Percentiles rank a stretch among this genome's conserved stretches.
Evolutionary conservation across 2,329 filamentous ascomycete genomes (phyloP).

Genomic region (Nothomitra cinnamomea): DNA sequence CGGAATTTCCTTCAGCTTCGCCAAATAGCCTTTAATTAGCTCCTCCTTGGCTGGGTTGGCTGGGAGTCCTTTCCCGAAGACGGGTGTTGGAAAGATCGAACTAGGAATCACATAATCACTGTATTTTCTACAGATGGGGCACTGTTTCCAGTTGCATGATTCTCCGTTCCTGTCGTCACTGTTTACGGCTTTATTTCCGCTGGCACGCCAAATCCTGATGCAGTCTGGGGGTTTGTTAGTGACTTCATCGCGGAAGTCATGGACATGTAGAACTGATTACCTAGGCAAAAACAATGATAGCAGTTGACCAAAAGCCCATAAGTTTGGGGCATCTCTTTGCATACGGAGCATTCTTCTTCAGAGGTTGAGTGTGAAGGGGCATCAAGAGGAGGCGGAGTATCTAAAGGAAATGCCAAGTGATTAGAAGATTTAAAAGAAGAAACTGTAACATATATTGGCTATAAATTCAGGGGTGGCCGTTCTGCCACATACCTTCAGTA

Average conservation of each 20-base stretch:
- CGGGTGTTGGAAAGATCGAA: constrained; percentile 13
- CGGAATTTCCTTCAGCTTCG: constrained; percentile 14
- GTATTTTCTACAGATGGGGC: constrained; percentile 16
- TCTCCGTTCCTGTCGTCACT: constrained; percentile 8
- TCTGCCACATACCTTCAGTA: neutral
- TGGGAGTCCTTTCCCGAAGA: neutral
- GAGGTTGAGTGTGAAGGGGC: constrained; percentile 6
- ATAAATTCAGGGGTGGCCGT: neutral
- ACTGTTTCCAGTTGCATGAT: constrained; percentile 11
- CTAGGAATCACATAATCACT: constrained; percentile 17
- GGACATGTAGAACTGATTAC: constrained; percentile 9
- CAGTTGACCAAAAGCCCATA: constrained; percentile 17
- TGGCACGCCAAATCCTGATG: constrained; percentile 17
- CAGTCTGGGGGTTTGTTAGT: constrained; percentile 11
- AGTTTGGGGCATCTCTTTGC: constrained; percentile 14
- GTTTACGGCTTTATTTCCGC: constrained; percentile 9
- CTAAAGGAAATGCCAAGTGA: neutral
- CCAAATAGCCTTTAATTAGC: constrained; percentile 14
- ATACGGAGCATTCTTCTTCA: constrained; percentile 15
- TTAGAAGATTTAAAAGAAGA: neutral
- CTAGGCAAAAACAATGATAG: constrained; percentile 18
- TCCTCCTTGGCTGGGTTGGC: constrained; percentile 12
- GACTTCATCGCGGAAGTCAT: neutral
- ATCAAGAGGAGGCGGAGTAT: constrained; percentile 4
- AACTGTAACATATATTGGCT: neutral